phyloP scores from a whole-genome alignment of 805 yeast genomes.

The Brettanomyces anomalus region DNA sequence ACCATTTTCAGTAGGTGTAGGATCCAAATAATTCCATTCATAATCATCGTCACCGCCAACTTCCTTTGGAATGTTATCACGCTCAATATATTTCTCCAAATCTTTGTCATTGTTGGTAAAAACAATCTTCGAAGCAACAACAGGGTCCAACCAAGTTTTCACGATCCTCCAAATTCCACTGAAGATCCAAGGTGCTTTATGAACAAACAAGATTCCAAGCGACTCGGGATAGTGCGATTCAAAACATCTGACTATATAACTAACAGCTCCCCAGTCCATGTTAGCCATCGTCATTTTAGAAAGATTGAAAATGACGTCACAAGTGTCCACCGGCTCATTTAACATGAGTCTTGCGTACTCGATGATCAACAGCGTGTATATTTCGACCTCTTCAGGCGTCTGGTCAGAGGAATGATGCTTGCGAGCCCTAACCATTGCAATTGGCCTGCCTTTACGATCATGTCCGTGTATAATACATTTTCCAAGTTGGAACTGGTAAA shows the following conservation, averaged over 20 bases:
- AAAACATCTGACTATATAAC: constrained; percentile 78
- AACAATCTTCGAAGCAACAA: constrained; percentile 82
- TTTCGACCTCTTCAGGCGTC: constrained; percentile 60
- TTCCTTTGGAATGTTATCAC: constrained; percentile 51
- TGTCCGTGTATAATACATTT: constrained; percentile 70
- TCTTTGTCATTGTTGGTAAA: constrained; percentile 72
- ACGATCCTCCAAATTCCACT: constrained; percentile 90
- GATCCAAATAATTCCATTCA: constrained; percentile 52
- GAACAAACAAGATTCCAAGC: constrained; percentile 74
- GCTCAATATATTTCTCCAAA: constrained; percentile 50
- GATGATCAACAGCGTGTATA: constrained; percentile 65
- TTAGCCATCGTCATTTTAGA: constrained; percentile 80
- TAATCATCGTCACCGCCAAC: constrained; percentile 67
- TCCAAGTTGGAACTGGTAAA: constrained; percentile 50
- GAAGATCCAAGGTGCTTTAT: constrained; percentile 96
- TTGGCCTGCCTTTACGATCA: constrained; percentile 68
- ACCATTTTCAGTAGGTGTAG: constrained; percentile 51
- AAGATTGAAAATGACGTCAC: constrained; percentile 79
- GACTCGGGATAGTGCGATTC: constrained; percentile 97
- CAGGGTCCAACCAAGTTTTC: constrained; percentile 94
- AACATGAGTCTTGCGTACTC: constrained; percentile 76
- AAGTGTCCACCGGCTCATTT: constrained; percentile 68
- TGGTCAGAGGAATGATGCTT: constrained; percentile 65
- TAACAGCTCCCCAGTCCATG: constrained; percentile 89
- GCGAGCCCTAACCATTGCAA: constrained; percentile 73